A percentile compares a stretch with the other conserved stretches of the same genome.
phyloP scores from a whole-genome alignment of 2,329 filamentous ascomycete genomes.

The Rhynchosporium secalis region DNA sequence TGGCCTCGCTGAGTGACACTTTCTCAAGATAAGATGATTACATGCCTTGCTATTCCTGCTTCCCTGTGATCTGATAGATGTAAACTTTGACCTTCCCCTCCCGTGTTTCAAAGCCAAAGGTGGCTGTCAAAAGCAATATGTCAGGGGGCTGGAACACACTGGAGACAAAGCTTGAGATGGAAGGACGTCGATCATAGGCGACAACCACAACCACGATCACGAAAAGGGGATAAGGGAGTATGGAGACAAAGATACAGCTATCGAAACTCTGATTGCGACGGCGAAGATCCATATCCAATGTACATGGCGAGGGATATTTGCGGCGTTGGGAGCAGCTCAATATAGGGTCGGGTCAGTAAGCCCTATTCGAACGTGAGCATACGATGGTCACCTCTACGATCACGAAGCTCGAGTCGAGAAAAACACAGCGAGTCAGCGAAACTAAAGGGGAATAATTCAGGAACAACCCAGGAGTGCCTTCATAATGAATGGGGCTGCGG shows the following conservation, averaged over 20 bases:
- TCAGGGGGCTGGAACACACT: background rate
- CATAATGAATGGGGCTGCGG: constrained; percentile 23
- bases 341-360: too few relatives aligned
- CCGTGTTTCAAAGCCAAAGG: background rate
- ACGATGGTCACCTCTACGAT: constrained; percentile 16
- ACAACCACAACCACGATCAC: background rate
- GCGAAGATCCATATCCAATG: constrained; percentile 3
- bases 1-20: too few relatives aligned
- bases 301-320: background rate
- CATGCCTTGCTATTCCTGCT: too few relatives aligned
- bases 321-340: too few relatives aligned
- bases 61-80: too few relatives aligned
- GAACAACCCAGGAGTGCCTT: too few relatives aligned
- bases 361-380: background rate
- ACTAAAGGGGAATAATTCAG: background rate
- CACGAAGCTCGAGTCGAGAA: background rate
- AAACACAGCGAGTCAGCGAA: background rate
- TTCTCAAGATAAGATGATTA: too few relatives aligned
- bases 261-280: constrained; percentile 9
- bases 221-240: too few relatives aligned
- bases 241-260: constrained; percentile 14
- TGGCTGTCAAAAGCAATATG: background rate
- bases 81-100: background rate
- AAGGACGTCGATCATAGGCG: constrained; percentile 18
- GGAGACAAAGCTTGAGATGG: constrained; percentile 2